Percentiles rank a stretch among this genome's conserved stretches.
phyloP scores from a whole-genome alignment of 768 basidiomycete genomes.

The Fistulinella prunicolor region DNA sequence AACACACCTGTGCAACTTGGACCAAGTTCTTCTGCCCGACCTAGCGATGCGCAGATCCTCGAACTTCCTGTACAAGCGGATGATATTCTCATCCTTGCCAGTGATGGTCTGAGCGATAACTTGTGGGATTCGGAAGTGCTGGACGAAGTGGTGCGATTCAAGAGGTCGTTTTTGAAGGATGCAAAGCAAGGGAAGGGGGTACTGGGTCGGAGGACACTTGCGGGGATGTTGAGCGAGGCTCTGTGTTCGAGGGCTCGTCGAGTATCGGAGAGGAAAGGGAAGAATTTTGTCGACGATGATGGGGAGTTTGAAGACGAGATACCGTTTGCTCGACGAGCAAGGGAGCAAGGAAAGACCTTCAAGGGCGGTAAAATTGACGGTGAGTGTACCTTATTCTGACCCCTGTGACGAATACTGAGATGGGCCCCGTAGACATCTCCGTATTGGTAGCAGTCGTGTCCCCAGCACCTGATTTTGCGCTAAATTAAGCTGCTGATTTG shows the following conservation, averaged over 20 bases:
- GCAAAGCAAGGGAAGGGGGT: conserved; percentile 15
- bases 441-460: conserved; percentile 66
- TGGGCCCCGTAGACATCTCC: conserved; percentile 50
- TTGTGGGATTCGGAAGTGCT: conserved; percentile 86
- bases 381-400: conserved; percentile 30
- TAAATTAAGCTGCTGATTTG: conserved; percentile 13
- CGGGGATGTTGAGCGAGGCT: conserved; percentile 74
- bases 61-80: conserved; percentile 66
- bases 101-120: conserved; percentile 83
- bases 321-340: conserved; percentile 82
- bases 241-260: conserved; percentile 73
- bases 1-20: conserved; percentile 67
- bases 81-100: conserved; percentile 78
- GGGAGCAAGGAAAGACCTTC: conserved; percentile 69
- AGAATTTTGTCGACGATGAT: conserved; percentile 20
- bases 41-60: conserved; percentile 65
- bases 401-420: not conserved
- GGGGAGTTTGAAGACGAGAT: conserved; percentile 48
- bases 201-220: conserved; percentile 53
- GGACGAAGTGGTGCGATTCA: conserved; percentile 71
- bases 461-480: conserved; percentile 33
- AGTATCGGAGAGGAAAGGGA: conserved; percentile 53
- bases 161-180: conserved; percentile 35
- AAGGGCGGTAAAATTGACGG: conserved; percentile 86
- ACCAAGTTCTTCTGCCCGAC: conserved; percentile 57